Conservation (phyloP, 805 yeast genomes). For the Candida pini region DNA sequence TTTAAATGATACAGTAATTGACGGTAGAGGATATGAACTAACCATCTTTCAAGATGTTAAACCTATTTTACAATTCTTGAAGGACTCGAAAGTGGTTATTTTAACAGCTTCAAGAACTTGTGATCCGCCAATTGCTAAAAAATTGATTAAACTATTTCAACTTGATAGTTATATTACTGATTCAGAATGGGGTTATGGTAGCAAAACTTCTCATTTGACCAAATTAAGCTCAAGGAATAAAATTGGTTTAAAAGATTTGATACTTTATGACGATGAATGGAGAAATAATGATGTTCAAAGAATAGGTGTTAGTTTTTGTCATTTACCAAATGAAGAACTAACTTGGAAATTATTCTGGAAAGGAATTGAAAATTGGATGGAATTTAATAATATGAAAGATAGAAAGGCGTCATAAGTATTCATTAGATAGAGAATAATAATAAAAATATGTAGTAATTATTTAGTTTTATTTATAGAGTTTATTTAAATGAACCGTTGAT, state of each 20-base stretch:
- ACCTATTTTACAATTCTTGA: constrained; percentile 50
- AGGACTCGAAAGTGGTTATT: constrained; percentile 40
- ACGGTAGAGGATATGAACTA: constrained; percentile 49
- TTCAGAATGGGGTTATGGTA: constrained; percentile 65
- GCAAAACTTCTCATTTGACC: constrained; percentile 52
- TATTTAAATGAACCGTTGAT: no score
- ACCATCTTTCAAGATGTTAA: constrained; percentile 66
- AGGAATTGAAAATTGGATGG: constrained; percentile 35
- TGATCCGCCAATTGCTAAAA: constrained; percentile 71
- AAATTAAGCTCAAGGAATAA: constrained; percentile 43
- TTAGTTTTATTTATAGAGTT: no score
- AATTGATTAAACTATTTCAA: constrained; percentile 47
- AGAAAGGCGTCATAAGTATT: no score
- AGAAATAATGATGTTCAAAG: constrained; percentile 71
- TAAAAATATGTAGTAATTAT: not conserved
- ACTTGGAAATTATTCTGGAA: constrained; percentile 48
- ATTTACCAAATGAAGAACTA: constrained; percentile 52
- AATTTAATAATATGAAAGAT: constrained; percentile 2
- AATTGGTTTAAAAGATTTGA: constrained; percentile 43
- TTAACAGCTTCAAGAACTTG: constrained; percentile 77
- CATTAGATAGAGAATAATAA: not conserved
- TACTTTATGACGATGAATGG: constrained; percentile 71
- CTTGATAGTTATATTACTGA: constrained; percentile 50
- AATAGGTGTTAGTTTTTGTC: constrained; percentile 65
- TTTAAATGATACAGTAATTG: constrained; percentile 37